A percentile compares a stretch with the other conserved stretches of the same genome.
phyloP scores from a whole-genome alignment of 352 stramenopile genomes.

The Phytophthora agathidicida region DNA sequence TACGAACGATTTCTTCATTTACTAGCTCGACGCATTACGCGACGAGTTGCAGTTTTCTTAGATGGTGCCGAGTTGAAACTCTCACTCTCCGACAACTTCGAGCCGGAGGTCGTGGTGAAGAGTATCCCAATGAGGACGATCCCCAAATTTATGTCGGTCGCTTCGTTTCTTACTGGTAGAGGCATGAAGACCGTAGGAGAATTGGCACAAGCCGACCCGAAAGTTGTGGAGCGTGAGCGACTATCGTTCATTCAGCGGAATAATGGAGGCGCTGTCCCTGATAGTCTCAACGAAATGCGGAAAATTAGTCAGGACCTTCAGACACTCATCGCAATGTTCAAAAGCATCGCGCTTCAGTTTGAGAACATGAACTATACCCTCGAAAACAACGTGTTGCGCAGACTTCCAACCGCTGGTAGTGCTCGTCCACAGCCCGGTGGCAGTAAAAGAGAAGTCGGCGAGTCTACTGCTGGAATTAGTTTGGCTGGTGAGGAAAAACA shows the following conservation, averaged over 20 bases:
- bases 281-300: slow-evolving; percentile 28
- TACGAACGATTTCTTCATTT: slow-evolving; percentile 75
- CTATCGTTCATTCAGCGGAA: slow-evolving; percentile 57
- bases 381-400: slow-evolving; percentile 39
- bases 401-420: slow-evolving; percentile 3
- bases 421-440: background rate
- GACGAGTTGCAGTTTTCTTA: slow-evolving; percentile 74
- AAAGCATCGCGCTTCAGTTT: slow-evolving; percentile 62
- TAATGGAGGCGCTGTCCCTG: slow-evolving; percentile 8
- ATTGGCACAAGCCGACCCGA: slow-evolving; percentile 57
- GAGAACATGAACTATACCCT: slow-evolving; percentile 50
- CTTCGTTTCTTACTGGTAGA: slow-evolving; percentile 51
- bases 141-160: slow-evolving; percentile 63
- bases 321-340: slow-evolving; percentile 68
- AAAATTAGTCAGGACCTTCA: slow-evolving; percentile 69
- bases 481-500: background rate
- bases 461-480: background rate
- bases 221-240: slow-evolving; percentile 58
- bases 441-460: background rate
- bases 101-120: slow-evolving; percentile 76
- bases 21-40: slow-evolving; percentile 66
- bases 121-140: slow-evolving; percentile 77
- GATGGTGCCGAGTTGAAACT: slow-evolving; percentile 74
- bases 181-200: slow-evolving; percentile 72
- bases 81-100: slow-evolving; percentile 76